These are phyloP conservation scores for Hyaloscypha bicolor DNA, from an alignment of 495 filamentous ascomycete genomes.

Conservation along the genomic window DNA sequence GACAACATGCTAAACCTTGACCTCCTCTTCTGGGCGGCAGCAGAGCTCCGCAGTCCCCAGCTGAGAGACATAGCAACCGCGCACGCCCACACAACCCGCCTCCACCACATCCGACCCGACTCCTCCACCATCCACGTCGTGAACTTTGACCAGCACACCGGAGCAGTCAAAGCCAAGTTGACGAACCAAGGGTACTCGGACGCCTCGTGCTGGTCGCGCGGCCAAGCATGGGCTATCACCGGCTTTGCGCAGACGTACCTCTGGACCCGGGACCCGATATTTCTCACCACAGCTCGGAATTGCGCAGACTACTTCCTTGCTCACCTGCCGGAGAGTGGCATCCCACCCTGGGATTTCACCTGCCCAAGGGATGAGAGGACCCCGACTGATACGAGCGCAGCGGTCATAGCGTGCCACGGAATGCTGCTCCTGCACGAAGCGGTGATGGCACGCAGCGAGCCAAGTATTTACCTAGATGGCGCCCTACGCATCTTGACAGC, in stretches of 20 bases:
- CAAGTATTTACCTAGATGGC: constrained; percentile 33
- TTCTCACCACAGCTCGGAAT: constrained; percentile 38
- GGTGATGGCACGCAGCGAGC: background rate
- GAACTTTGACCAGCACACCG: constrained; percentile 41
- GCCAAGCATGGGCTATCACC: constrained; percentile 49
- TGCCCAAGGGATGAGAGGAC: constrained; percentile 30
- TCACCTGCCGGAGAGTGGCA: constrained; percentile 23
- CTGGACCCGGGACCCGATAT: constrained; percentile 43
- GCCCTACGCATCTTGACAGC: constrained; percentile 37
- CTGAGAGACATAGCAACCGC: constrained; percentile 39
- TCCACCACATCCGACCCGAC: constrained; percentile 37
- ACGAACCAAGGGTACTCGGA: constrained; percentile 47
- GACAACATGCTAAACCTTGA: constrained; percentile 36
- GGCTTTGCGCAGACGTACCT: constrained; percentile 47
- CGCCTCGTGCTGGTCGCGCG: constrained; percentile 44
- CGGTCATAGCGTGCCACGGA: constrained; percentile 44
- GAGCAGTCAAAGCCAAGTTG: constrained; percentile 34
- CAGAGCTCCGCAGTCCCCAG: constrained; percentile 32
- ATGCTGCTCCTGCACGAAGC: constrained; percentile 41
- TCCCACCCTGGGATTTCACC: constrained; percentile 44
- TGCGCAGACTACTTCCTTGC: constrained; percentile 44
- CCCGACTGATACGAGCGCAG: constrained; percentile 42
- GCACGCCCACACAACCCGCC: constrained; percentile 39
- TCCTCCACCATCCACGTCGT: constrained; percentile 42
- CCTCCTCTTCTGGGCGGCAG: constrained; percentile 45